Base-by-base conservation (phyloP, 2,329 filamentous ascomycete genomes). In the Cercospora sojina region DNA sequence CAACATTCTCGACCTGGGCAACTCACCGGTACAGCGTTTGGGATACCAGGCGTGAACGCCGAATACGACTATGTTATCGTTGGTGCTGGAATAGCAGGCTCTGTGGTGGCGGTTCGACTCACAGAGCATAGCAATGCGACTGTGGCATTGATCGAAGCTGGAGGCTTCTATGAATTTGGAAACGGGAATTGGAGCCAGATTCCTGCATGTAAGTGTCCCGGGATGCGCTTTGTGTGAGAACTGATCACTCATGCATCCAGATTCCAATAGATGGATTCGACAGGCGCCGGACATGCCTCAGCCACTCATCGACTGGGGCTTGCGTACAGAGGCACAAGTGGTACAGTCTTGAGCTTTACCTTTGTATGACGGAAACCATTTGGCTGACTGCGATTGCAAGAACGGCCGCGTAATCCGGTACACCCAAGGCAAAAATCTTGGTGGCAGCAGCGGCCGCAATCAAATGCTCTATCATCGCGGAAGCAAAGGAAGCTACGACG, bases 111-210 rank as follows among this genome's bases (percentile, higher is more conserved):
- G 10, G 59, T 62, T 6, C 69, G 74, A 12, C 63, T 75, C 3
- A 70, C 70, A 16, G 69, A 75, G 29, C 60, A 75, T 31, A 58
- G 47, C 1, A 63, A 67, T 55, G 55, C 67, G 7, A 59, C 72
- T n/a, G 72, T 77, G 5, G 75, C 74, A 0, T 65, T 77, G 7
- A 59, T 77, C 23, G 75, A 77, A 64, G 75, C 74, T 10, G 76
- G 76, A 65, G 63, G 47, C 12, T 77, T 76, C 67, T 76, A 76
- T 47, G 74, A 77, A 63, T 53, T 74, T 3, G 68, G 60, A 59
- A 76, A 75, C 53, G 72, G 74, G 3, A 78, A 76, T 53, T 64
- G 70, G 49, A 74, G 72, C 31, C 66, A 72, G 31, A 71, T 76
- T 5, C 76, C 74, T 8, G 73, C 69, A 10, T 74, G 71, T 66